Base-by-base conservation (phyloP, 2,329 filamentous ascomycete genomes). In the Sclerotinia subarctica region DNA sequence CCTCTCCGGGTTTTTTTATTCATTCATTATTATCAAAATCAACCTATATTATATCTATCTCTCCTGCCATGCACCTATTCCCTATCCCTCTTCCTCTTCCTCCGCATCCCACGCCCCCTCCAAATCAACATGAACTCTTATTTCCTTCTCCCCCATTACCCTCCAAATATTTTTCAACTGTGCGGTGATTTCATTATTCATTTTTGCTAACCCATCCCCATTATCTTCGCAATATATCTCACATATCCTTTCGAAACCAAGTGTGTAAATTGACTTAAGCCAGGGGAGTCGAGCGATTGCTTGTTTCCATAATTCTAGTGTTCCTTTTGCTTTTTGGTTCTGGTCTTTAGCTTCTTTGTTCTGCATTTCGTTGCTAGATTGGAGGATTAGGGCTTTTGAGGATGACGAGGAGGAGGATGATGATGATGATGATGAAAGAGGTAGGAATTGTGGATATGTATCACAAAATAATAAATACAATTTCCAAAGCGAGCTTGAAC, bases 201-300 rank as follows among this genome's bases (percentile, higher is more conserved):
- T 54, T 66, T 89, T 85, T 38, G 79, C 79, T n/a, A n/a, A n/a
- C n/a, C n/a, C n/a, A n/a, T n/a, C n/a, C n/a, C n/a, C n/a, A n/a
- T n/a, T n/a, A n/a, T 89, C 86, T 44, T 79, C 79, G 15, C 38
- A 15, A 42, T 42, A 42, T 17, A 68, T 38, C 17, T 38, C 70
- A 49, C 69, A 72, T 51, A 80, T 73, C 51, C 81, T 77, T 56
- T 80, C 79, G 68, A 90, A 87, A 0, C 84, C 88, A 35, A 84
- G 69, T 78, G 90, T 81, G 54, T 86, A 78, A 59, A 87, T 81
- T 49, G 83, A 81, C 75, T 90, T 90, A 1, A 81, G 83, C 87
- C 88, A 90, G 0, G 89, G 89, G 73, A 88, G 82, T 21, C 81
- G 78, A 54, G 82, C 79, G 70, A 90, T 73, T 0, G 85, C 86